Evolutionary conservation across 768 basidiomycete species (phyloP).

Genomic region (Pulveroboletus sp.): DNA sequence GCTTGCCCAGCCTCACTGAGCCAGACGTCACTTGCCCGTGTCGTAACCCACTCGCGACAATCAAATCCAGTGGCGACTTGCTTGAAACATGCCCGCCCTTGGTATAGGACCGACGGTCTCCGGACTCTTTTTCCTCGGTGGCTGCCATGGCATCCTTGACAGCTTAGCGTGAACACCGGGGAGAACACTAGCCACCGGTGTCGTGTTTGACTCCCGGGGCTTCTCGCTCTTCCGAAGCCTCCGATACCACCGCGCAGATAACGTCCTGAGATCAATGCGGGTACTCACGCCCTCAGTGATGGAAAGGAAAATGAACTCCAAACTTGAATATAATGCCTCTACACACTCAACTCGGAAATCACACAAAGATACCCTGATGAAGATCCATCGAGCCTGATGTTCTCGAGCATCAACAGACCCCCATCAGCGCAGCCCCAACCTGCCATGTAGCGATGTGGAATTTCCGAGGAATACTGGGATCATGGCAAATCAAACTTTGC

Average conservation of each 20-base stretch:
- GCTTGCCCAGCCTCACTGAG: not conserved
- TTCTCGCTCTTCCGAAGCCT: not conserved
- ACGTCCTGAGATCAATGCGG: too few species aligned
- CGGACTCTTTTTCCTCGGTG: not conserved
- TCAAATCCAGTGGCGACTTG: not conserved
- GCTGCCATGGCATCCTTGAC: not conserved
- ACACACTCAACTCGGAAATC: too few species aligned
- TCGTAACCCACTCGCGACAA: not conserved
- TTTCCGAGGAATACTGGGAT: not conserved
- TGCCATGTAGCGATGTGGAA: not conserved
- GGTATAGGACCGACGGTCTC: too few species aligned
- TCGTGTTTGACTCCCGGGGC: not conserved
- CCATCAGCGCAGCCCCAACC: conserved; percentile 8
- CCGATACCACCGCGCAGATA: not conserved
- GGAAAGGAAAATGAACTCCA: too few species aligned
- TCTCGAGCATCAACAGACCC: too few species aligned
- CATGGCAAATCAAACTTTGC: too few species aligned
- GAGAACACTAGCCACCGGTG: not conserved
- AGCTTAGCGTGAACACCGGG: not conserved
- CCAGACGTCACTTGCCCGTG: not conserved
- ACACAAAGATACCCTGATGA: too few species aligned
- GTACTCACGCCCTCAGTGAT: too few species aligned
- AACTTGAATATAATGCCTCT: too few species aligned
- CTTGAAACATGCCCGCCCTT: not conserved
- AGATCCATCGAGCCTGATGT: too few species aligned